Conservation (phyloP, 2,329 filamentous ascomycete species). For the Alternaria alternata region DNA sequence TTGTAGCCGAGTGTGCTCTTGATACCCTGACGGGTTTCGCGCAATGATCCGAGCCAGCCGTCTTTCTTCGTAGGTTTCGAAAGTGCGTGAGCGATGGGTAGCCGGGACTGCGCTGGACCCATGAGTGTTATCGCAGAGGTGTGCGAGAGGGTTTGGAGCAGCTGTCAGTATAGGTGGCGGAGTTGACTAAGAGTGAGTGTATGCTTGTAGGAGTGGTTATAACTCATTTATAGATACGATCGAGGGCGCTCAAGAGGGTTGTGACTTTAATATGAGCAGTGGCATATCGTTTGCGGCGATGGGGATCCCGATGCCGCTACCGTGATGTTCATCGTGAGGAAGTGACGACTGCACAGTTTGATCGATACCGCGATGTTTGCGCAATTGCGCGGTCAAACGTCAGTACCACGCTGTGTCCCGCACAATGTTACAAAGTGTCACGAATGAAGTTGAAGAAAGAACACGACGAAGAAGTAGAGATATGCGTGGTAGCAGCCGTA, state of each 20-base stretch:
- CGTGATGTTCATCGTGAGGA: slow-evolving; percentile 2
- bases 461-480: neutral
- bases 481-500: neutral
- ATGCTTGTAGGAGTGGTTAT: neutral
- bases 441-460: neutral
- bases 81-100: neutral
- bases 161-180: neutral
- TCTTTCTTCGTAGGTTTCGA: slow-evolving; percentile 10
- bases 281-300: neutral
- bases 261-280: neutral
- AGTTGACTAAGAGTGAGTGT: neutral
- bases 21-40: slow-evolving; percentile 16
- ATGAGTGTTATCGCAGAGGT: slow-evolving; percentile 2
- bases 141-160: neutral
- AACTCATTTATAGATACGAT: neutral
- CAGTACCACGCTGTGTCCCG: neutral
- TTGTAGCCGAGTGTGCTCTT: slow-evolving; percentile 18
- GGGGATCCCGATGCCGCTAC: neutral
- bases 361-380: slow-evolving; percentile 17
- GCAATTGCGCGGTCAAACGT: slow-evolving; percentile 24
- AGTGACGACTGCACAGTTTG: slow-evolving; percentile 9
- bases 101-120: slow-evolving; percentile 17
- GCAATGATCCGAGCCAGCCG: slow-evolving; percentile 15
- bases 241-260: neutral
- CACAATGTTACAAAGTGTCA: neutral